Conservation (phyloP, 2,329 filamentous ascomycete genomes). For the Pseudogymnoascus sp. region DNA sequence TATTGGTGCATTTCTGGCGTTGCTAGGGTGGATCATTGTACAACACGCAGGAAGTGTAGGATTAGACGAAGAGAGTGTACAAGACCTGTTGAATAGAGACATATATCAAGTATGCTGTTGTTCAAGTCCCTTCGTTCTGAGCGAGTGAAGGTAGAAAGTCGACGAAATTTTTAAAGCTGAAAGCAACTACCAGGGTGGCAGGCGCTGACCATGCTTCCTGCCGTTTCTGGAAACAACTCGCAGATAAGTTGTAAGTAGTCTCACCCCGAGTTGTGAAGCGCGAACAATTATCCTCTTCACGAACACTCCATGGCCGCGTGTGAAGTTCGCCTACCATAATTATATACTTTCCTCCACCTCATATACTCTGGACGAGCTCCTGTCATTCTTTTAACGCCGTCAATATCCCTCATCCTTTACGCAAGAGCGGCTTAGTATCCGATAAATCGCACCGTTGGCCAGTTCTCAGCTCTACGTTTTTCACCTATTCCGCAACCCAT, state of each 20-base stretch:
- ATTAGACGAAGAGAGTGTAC: not conserved
- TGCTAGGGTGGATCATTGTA: constrained; percentile 1
- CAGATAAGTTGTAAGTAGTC: not conserved
- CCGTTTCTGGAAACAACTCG: not conserved
- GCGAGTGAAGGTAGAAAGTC: not conserved
- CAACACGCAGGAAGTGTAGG: not conserved
- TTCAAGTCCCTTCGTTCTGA: not conserved
- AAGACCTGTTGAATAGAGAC: not conserved
- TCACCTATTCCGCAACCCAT: not conserved
- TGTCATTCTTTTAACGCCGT: not conserved
- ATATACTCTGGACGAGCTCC: not conserved
- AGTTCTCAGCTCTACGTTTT: not conserved
- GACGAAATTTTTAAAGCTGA: not conserved
- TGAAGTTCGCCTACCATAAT: not conserved
- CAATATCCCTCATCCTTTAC: not conserved
- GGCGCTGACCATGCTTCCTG: not conserved
- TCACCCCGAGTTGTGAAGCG: not conserved
- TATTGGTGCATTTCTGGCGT: not conserved
- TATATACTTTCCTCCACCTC: not conserved
- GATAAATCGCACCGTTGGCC: not conserved
- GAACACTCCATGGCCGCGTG: not conserved
- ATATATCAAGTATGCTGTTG: not conserved
- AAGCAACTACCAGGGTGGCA: not conserved
- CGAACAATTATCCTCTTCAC: not conserved
- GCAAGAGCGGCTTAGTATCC: not conserved